Base-by-base conservation (phyloP, 2,329 filamentous ascomycete species). In the Harringtonia lauricola region DNA sequence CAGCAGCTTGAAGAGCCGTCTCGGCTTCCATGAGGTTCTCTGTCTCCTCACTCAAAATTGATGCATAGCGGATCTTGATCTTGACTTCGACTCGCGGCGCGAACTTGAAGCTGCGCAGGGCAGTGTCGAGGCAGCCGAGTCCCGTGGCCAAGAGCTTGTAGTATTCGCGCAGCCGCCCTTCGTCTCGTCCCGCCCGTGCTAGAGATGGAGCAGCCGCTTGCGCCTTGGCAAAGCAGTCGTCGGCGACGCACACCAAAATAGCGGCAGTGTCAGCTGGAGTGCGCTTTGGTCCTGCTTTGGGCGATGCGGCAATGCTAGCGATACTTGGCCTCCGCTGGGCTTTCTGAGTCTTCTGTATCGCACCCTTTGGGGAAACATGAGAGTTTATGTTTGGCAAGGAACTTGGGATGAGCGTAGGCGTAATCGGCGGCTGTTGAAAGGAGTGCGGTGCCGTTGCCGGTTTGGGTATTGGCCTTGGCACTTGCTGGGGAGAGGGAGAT, bases 11-110 rank as follows among this genome's bases (percentile, higher is more conserved):
- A 45, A 90, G 60, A 4, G 79, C 70, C 13, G 79, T 82, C 59
- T 89, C 84, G 1, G 82, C 81, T 52, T 86, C 79, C 64, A 78
- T 79, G 12, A 79, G 65, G 50, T 88, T 88, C 29, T 85, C 81
- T 2, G 84, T 89, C 62, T 90, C 85, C 49, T 86, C 79, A 31
- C 79, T 72, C 21, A 90, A 60, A 8, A 89, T 64, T 29, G 74
- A 77, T 2, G 83, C 83, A 60, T 88, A 87, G 54, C 81, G 72
- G 35, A 89, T 60, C 24, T 81, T 74, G 42, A 87, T 64, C 44
- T 74, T 74, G 10, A 82, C 84, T 58, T 89, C 84, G 37, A 78
- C 66, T 15, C 81, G 72, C 4, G 84, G 81, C 18, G 72, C 63
- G 17, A 84, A 62, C 45, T 72, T 71, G 36, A 67, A 68, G 40